phyloP scores from a whole-genome alignment of 805 yeast genomes.

The Monosporozyma unispora region DNA sequence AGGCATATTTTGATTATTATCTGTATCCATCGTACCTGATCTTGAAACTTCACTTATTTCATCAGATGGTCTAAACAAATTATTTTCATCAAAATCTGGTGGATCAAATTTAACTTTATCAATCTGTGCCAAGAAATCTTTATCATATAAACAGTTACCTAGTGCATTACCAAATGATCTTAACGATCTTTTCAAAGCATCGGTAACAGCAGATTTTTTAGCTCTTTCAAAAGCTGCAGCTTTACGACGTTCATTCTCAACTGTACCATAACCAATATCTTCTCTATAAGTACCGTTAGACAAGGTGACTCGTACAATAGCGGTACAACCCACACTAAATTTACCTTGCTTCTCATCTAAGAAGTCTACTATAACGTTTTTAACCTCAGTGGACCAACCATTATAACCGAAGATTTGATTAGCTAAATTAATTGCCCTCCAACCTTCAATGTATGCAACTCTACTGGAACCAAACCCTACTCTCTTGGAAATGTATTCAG shows the following conservation, averaged over 20 bases:
- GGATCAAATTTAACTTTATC: conserved; percentile 37
- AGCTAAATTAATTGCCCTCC: conserved; percentile 74
- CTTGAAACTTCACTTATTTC: conserved; percentile 27
- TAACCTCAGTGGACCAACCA: conserved; percentile 74
- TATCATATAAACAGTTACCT: conserved; percentile 80
- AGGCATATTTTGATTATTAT: conserved; percentile 3
- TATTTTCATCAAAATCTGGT: conserved; percentile 38
- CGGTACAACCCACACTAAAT: conserved; percentile 58
- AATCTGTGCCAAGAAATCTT: conserved; percentile 44
- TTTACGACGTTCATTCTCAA: conserved; percentile 63
- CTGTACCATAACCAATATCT: conserved; percentile 79
- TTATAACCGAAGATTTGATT: conserved; percentile 76
- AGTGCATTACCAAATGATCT: conserved; percentile 75
- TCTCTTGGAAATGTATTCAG: conserved; percentile 67
- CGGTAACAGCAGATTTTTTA: conserved; percentile 76
- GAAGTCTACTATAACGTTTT: conserved; percentile 57
- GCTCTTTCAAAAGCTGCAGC: conserved; percentile 77
- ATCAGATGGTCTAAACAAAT: conserved; percentile 32
- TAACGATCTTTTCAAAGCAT: conserved; percentile 68
- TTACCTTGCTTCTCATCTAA: conserved; percentile 55
- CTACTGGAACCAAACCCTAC: conserved; percentile 65
- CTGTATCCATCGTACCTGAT: conserved; percentile 18
- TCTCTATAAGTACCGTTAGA: conserved; percentile 74
- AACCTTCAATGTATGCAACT: conserved; percentile 72
- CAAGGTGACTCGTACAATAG: conserved; percentile 62